Evolutionary conservation across 805 yeast species (phyloP).

Genomic region (Sugiyamaella americana): DNA sequence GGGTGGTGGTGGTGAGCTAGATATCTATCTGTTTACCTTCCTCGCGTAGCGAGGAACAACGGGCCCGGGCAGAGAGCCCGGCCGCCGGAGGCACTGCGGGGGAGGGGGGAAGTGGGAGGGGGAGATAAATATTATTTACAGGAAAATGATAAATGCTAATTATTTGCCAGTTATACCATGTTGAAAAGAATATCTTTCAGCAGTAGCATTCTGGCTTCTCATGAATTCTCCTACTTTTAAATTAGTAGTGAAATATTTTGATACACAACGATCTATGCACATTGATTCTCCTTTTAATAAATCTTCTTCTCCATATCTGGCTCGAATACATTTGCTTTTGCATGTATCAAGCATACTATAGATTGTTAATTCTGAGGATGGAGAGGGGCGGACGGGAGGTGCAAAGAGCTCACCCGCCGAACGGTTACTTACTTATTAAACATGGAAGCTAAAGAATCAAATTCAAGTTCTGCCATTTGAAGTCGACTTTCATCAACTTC

Average conservation of each 20-base stretch:
- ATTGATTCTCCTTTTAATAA: conserved; percentile 75
- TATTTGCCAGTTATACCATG: background rate
- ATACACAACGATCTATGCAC: conserved; percentile 82
- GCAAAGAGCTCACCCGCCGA: background rate
- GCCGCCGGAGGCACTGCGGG: no score
- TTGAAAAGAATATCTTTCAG: conserved; percentile 9
- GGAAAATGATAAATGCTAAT: no score
- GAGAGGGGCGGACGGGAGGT: background rate
- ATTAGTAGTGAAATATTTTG: conserved; percentile 74
- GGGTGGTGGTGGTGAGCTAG: no score
- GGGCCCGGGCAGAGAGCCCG: no score
- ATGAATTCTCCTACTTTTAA: conserved; percentile 30
- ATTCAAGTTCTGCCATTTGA: conserved; percentile 32
- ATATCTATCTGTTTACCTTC: no score
- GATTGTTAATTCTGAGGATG: background rate
- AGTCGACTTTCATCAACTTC: conserved; percentile 30
- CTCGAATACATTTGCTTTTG: conserved; percentile 70
- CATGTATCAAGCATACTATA: conserved; percentile 54
- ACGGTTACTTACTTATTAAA: conserved; percentile 24
- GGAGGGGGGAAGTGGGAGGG: no score
- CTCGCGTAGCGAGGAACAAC: no score
- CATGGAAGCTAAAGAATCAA: conserved; percentile 28
- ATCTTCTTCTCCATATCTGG: conserved; percentile 80
- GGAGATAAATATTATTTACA: no score
- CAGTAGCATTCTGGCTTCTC: conserved; percentile 16